Percentiles rank a stretch among this genome's conserved stretches.
These are phyloP conservation scores for Licmophora abbreviata DNA, from an alignment of 108 stramenopile genomes.

Conservation along the genomic window DNA sequence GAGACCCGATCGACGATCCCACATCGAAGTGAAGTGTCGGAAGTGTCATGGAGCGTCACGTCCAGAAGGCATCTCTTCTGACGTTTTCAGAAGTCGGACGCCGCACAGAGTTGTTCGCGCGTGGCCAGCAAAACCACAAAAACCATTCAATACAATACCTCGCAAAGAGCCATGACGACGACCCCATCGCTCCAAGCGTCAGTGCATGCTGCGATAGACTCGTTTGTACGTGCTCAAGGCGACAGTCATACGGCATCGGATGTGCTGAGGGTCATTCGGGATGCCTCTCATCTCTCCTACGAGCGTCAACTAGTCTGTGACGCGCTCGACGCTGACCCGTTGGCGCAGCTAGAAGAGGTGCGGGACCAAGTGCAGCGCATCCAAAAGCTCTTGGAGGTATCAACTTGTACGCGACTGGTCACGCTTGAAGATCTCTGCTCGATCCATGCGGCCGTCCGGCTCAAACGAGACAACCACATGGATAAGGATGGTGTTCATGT, in stretches of 20 bases:
- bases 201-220: background rate
- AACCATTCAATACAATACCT: too few relatives aligned
- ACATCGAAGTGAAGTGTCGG: too few relatives aligned
- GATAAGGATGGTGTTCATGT: too few relatives aligned
- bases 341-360: constrained; percentile 25
- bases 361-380: constrained; percentile 30
- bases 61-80: too few relatives aligned
- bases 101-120: too few relatives aligned
- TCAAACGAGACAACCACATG: constrained; percentile 27
- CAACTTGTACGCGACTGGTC: constrained; percentile 36
- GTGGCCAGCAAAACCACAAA: too few relatives aligned
- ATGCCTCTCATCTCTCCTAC: constrained; percentile 43
- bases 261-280: constrained; percentile 54
- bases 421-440: constrained; percentile 28
- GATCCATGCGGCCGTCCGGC: constrained; percentile 36
- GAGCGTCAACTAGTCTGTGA: constrained; percentile 40
- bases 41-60: too few relatives aligned
- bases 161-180: too few relatives aligned
- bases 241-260: constrained; percentile 21
- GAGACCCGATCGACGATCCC: too few relatives aligned
- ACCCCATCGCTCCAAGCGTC: constrained; percentile 1
- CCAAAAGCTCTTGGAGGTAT: constrained; percentile 34
- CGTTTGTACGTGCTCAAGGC: background rate
- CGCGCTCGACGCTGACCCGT: constrained; percentile 45
- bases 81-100: too few relatives aligned